Evolutionary conservation across 2,329 filamentous ascomycete genomes (phyloP), one percentile per base, ranked within the genome.

Genomic region (Diplocarpon rosae): DNA sequence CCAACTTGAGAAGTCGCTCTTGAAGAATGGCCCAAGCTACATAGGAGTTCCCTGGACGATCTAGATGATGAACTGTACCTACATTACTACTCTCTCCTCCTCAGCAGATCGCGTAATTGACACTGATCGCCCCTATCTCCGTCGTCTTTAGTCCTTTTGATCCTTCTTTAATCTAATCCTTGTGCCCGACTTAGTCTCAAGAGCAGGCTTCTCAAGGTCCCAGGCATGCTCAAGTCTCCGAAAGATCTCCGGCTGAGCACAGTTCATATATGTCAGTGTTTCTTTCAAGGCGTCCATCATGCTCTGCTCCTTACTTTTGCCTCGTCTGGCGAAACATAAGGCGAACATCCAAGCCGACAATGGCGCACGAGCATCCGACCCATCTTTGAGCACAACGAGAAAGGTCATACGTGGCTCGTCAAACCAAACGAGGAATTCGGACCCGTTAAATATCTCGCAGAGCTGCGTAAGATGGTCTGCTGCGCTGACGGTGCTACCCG

Each of bases 381-480:
- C 68, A 43, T 73, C 69, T 61, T 85, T 86, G 37, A 90, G 61
- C 10, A 80, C 71, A 50, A 89, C 80, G 33, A 63, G 57, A 47
- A 70, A 68, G 31, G 65, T 69, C 46, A 68, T 65, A 6, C 63
- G 64, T 17, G 55, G 59, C 33, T 59, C 59, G 53, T 69, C 67
- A 42, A 72, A 70, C 66, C 74, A 80, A 50, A 89, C 67, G 20
- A 87, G 66, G 58, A 85, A 85, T 15, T 65, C 59, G 46, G 76
- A 68, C 1, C 67, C 48, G 3, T 60, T 50, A 61, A 73, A 83
- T 3, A 75, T 47, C 2, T 64, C 50, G n/a, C 73, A 51, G n/a
- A 82, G 59, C 10, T 59, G 57, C 39, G 17, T 43, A 46, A 45
- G 60, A 27, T 24, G 51, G 39, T 16, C 56, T 50, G 49, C 66